Conservation (phyloP, 2,329 filamentous ascomycete genomes). For the Colletotrichum neosansevieriae region DNA sequence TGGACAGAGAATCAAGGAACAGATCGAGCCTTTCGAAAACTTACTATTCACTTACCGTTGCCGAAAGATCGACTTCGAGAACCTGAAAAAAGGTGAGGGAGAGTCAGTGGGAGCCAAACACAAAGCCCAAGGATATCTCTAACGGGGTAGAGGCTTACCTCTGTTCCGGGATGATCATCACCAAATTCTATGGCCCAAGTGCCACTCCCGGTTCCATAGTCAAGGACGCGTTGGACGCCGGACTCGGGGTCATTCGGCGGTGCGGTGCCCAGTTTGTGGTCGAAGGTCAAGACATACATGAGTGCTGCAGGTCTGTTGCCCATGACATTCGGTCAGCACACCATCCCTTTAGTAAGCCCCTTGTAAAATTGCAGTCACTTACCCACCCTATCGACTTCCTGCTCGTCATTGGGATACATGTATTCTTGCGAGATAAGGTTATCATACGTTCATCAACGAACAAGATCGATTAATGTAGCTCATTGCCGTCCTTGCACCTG, state of each 20-base stretch:
- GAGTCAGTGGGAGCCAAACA: too few species aligned
- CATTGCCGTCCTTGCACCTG: constrained; percentile 41
- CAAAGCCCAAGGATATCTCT: background rate
- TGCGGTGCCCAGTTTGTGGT: constrained; percentile 45
- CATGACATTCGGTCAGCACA: background rate
- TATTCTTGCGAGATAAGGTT: background rate
- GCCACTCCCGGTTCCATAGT: constrained; percentile 62
- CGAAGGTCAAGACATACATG: constrained; percentile 48
- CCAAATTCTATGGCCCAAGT: constrained; percentile 59
- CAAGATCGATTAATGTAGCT: background rate
- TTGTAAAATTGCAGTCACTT: background rate
- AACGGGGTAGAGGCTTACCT: constrained; percentile 11
- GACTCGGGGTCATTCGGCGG: constrained; percentile 44
- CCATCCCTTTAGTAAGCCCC: too few species aligned
- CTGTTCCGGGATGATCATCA: constrained; percentile 46
- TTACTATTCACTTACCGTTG: constrained; percentile 53
- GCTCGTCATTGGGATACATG: constrained; percentile 16
- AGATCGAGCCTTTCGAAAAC: background rate
- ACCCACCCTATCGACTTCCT: constrained; percentile 1
- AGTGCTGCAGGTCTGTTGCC: constrained; percentile 51
- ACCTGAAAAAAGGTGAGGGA: constrained; percentile 40
- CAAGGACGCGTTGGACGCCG: constrained; percentile 53
- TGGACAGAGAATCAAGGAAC: background rate
- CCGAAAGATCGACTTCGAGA: constrained; percentile 55
- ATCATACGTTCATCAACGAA: background rate